Evolutionary conservation across 2,329 filamentous ascomycete species (phyloP).

Genomic region (Juglanconis sp.): DNA sequence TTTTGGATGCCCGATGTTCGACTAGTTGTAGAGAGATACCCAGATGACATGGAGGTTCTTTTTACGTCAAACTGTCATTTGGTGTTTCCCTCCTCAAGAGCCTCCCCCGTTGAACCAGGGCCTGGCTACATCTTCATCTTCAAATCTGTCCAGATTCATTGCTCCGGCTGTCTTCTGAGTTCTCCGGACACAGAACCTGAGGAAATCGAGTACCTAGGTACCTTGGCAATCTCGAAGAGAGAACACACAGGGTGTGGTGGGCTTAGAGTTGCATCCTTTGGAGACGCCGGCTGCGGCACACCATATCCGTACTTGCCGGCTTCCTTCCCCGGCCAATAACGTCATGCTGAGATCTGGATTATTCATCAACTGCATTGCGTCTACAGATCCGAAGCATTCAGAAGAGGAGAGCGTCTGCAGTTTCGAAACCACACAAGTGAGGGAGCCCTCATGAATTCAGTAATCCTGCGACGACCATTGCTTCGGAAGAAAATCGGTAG

Average conservation of each 20-base stretch:
- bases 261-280: not conserved
- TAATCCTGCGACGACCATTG: slow-evolving; percentile 35
- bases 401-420: slow-evolving; percentile 10
- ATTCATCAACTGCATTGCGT: slow-evolving; percentile 7
- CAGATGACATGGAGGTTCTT: not conserved
- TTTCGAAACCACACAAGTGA: not conserved
- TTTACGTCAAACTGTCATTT: too few relatives aligned
- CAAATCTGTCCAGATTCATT: too few relatives aligned
- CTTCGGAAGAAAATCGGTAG: slow-evolving; percentile 30
- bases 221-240: too few relatives aligned
- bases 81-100: too few relatives aligned
- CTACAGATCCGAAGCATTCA: not conserved
- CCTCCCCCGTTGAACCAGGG: too few relatives aligned
- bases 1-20: not conserved
- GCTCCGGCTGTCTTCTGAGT: too few relatives aligned
- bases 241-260: too few relatives aligned
- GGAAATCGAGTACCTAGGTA: too few relatives aligned
- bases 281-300: not conserved
- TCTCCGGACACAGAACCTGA: not conserved
- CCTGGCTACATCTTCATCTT: too few relatives aligned
- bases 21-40: not conserved
- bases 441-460: slow-evolving; percentile 37
- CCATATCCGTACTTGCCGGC: slow-evolving; percentile 1
- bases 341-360: slow-evolving; percentile 16
- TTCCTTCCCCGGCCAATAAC: slow-evolving; percentile 13